Evolutionary conservation across 805 yeast species (phyloP), one percentile per base, ranked within the genome.

Genomic region (Wickerhamiella cacticola): DNA sequence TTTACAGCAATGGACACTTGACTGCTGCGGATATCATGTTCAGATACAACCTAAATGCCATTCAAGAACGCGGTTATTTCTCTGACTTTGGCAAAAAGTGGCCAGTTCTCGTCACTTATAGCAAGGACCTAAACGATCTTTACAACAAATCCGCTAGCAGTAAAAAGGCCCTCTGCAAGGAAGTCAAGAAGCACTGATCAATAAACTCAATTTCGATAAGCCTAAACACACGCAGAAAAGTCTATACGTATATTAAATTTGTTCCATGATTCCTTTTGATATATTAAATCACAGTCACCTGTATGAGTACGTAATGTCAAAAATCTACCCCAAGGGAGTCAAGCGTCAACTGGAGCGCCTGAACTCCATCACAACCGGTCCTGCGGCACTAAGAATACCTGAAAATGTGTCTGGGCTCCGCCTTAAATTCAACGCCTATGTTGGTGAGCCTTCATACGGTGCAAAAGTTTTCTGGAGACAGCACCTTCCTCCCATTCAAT

Each of bases 401-500:
- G 15, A 34, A 3, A 33, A 34, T 8, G 60, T 61, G 15, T 26
- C 44, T 10, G 45, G 55, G 13, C 31, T 62, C 45, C 53, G 57
- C 41, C 55, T 63, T 35, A 51, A 50, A 38, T 51, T 61, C 48
- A 48, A 54, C 42, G 47, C 50, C n/a, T 28, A 38, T 25, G 58
- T 52, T 24, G 43, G 42, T 9, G 51, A 47, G 19, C 38, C 49
- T 25, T 42, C 52, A 38, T 22, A 41, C 24, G 59, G 60, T 13
- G 58, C 60, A 2, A 76, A 79, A 56, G 73, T 74, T 54, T 84
- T 87, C 64, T 83, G 94, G 92, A 76, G 75, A 56, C 66, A 70
- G 45, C 74, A 77, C 64, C 68, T 87, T 49, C 94, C 92, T 22
- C 77, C 87, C 5, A 70, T 87, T 53, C 79, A 77, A 61, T 87